Conservation (phyloP, 805 yeast species). For the Yamadazyma paraphyllophila region DNA sequence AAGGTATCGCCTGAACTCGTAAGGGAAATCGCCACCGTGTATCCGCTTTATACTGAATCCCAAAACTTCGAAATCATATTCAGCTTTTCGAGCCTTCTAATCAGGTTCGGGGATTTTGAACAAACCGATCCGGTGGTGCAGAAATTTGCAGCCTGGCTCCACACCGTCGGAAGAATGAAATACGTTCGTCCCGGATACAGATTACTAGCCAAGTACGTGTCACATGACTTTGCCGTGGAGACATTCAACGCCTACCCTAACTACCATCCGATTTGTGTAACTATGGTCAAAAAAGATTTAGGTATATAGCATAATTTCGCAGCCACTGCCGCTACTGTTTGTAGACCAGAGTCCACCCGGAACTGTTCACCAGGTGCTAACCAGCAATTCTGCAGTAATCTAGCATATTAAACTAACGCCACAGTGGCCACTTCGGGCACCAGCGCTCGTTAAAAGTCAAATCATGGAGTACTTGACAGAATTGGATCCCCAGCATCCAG, state of each 20-base stretch:
- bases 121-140: conserved; percentile 16
- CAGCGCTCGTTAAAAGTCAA: not conserved
- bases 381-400: too few relatives aligned
- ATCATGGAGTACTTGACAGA: conserved; percentile 29
- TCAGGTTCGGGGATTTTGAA: conserved; percentile 19
- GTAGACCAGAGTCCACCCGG: too few relatives aligned
- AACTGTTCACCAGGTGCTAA: too few relatives aligned
- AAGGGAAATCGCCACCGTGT: conserved; percentile 16
- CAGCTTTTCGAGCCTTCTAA: conserved; percentile 22
- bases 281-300: conserved; percentile 25
- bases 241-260: conserved; percentile 21
- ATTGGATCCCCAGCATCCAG: conserved; percentile 10
- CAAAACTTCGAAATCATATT: conserved; percentile 26
- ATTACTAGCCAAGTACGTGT: conserved; percentile 19
- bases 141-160: conserved; percentile 29
- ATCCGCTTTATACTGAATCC: conserved; percentile 19
- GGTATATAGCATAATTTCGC: too few relatives aligned
- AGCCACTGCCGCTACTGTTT: too few relatives aligned
- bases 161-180: conserved; percentile 37
- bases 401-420: too few relatives aligned
- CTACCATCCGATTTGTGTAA: conserved; percentile 34
- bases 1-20: conserved; percentile 13
- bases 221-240: conserved; percentile 26
- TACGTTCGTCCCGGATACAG: conserved; percentile 34
- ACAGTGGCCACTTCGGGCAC: too few relatives aligned